Base-by-base conservation (phyloP, 371 early-diverging fungal genomes). In the Mucor ambiguus region DNA sequence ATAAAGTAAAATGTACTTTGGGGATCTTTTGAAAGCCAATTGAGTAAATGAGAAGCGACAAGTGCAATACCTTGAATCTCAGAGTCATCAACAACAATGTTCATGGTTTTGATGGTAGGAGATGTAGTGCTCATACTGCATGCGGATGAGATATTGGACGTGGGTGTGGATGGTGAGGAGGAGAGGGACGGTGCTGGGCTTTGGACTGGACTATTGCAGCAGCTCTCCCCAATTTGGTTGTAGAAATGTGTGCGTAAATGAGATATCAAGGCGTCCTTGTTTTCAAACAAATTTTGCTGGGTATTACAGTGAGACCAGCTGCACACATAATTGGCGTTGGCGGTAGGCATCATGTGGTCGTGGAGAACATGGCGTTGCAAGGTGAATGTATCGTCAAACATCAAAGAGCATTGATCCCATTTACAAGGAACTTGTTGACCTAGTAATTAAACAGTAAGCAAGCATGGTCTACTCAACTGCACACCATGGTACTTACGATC, bases 11-110 rank as follows among this genome's bases (percentile, higher is more conserved):
- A 73, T 12, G 82, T 78, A 64, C 84, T 83, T 38, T 74, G 74
- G 18, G 82, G 81, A 49, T 84, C 76, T 52, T 88, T 77, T 26
- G 91, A 88, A 6, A 93, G 72, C 63, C 90, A 90, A 37, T 88
- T 70, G 43, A 93, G 72, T 18, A 92, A 75, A 67, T 89, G 77
- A 22, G 89, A 76, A 5, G 90, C 87, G 2, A 89, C 89, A 59
- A 93, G 71, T 0, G 91, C 89, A 60, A 89, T 85, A 32, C 93
- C 92, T 28, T 74, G 78, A 52, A 87, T 64, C 26, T 64, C 61
- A 12, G 63, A 63, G 11, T 41, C 20, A 30, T 56, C 64, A 35
- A 58, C 55, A 16, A 61, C 68, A 46, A 28, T 57, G 11, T 7
- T 33, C 20, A 41, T 46, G 20, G 58, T 52, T 20, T 44, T 44